Conservation (phyloP, 306 rosid species). For the Mucuna pruriens region DNA sequence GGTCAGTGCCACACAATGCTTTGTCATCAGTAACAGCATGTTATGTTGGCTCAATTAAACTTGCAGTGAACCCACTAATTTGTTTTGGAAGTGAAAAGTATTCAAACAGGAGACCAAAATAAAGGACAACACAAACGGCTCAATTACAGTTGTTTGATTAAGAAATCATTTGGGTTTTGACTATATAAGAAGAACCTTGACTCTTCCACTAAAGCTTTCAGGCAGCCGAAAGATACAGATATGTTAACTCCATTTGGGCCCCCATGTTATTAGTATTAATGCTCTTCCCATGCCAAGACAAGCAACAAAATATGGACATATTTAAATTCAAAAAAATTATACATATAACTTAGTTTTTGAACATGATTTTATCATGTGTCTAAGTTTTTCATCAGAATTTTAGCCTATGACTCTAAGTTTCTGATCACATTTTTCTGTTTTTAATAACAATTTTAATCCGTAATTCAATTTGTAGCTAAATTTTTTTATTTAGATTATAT, state of each 20-base stretch:
- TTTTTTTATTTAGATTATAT: too few relatives aligned
- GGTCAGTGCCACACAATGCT: slow-evolving; percentile 41
- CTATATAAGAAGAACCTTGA: slow-evolving; percentile 66
- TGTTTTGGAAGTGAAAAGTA: slow-evolving; percentile 17
- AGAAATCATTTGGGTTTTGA: slow-evolving; percentile 48
- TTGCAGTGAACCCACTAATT: slow-evolving; percentile 36
- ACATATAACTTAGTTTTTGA: too few relatives aligned
- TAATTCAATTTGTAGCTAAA: too few relatives aligned
- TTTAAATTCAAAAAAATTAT: neutral
- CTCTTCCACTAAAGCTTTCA: slow-evolving; percentile 69
- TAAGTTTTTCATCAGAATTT: too few relatives aligned
- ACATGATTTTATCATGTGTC: too few relatives aligned
- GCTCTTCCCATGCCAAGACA: slow-evolving; percentile 30
- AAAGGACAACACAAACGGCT: slow-evolving; percentile 32
- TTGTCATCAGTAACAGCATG: slow-evolving; percentile 48
- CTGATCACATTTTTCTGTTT: too few relatives aligned
- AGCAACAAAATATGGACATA: neutral
- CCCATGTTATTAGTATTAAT: slow-evolving; percentile 44
- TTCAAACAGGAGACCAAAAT: slow-evolving; percentile 35
- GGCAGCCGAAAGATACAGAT: slow-evolving; percentile 47
- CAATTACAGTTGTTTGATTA: slow-evolving; percentile 42
- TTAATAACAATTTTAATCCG: too few relatives aligned
- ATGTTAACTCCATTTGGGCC: slow-evolving; percentile 44
- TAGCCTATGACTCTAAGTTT: too few relatives aligned
- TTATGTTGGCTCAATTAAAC: slow-evolving; percentile 48